phyloP scores from a whole-genome alignment of 768 basidiomycete genomes.

The Suillus tomentosus region DNA sequence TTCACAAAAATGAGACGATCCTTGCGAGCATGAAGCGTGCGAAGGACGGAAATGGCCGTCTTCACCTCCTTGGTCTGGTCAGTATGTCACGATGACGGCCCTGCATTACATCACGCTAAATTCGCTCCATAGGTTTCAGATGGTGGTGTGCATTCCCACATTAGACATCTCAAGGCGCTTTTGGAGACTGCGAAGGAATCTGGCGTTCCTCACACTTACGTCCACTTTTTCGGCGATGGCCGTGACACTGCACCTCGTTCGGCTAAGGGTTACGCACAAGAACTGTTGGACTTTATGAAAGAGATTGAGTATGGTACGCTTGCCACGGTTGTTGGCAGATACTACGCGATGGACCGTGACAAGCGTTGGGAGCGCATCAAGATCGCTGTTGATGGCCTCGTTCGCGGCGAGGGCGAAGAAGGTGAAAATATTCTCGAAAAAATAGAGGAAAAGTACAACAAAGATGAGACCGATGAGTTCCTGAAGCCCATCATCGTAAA shows the following conservation, averaged over 20 bases:
- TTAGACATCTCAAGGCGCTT: conserved; percentile 84
- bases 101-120: neutral
- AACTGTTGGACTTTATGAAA: conserved; percentile 75
- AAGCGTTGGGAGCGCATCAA: conserved; percentile 96
- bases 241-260: conserved; percentile 92
- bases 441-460: conserved; percentile 74
- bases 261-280: conserved; percentile 71
- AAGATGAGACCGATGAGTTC: conserved; percentile 93
- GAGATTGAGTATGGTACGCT: conserved; percentile 80
- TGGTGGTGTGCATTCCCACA: conserved; percentile 97
- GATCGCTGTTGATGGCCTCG: conserved; percentile 83
- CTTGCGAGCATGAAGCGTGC: conserved; percentile 74
- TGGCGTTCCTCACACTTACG: conserved; percentile 81
- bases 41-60: conserved; percentile 77
- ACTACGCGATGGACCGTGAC: conserved; percentile 97
- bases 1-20: conserved; percentile 77
- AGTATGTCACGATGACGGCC: conserved; percentile 22
- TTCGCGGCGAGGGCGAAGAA: conserved; percentile 67
- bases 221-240: conserved; percentile 95
- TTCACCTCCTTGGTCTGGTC: conserved; percentile 90
- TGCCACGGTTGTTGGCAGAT: conserved; percentile 84
- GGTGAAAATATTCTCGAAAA: conserved; percentile 59
- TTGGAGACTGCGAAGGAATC: conserved; percentile 88
- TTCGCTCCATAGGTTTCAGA: conserved; percentile 69
- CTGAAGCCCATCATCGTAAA: conserved; percentile 92